Evolutionary conservation across 371 early-diverging fungal species (phyloP), one percentile per base, ranked within the genome.

Genomic region (Batkoa obscura): DNA sequence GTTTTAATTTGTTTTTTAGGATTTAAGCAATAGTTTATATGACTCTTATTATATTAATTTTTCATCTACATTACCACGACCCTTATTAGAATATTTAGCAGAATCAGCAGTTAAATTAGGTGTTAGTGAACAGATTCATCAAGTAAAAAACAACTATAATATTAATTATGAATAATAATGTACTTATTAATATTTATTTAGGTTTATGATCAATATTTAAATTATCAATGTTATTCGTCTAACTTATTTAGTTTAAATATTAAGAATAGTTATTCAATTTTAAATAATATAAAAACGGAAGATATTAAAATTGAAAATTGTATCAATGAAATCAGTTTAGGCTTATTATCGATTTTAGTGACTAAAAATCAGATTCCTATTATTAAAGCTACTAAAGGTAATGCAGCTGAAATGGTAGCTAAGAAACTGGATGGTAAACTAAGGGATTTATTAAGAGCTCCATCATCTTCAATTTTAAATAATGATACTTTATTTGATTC

Each of bases 11-110:
- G 33, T 10, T 39, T 17, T 35, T 48, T 57, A 88, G 85, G 99
- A 99, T 69, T 65, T 99, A 46, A 70, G 76, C n/a, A 76, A 77
- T 54, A 78, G 84, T 33, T 68, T 96, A 42, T 99, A 99, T 69
- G 92, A 90, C 61, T 79, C 86, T 36, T 93, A 89, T 65, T 90
- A 97, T 63, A 72, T 99, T 62, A 92, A 98, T 72, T 97, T 96
- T 67, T 74, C 86, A 35, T 85, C 84, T 0, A 74, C 85, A 34
- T 70, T 99, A 56, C 80, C 94, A 30, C 79, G 99, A 30, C 71
- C 79, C 3, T 66, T 96, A 53, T 72, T 99, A 55, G 99, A 99
- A 69, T 89, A 92, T 15, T 75, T 99, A 43, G 98, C 98, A 23
- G 23, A 23, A 23, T 23, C 23, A 23, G 23, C 23, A 23, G 23